Percentiles rank a stretch among this genome's conserved stretches.
Evolutionary conservation across 345 rosid genomes (phyloP).

Genomic region (Eucalyptus sideroxylon): DNA sequence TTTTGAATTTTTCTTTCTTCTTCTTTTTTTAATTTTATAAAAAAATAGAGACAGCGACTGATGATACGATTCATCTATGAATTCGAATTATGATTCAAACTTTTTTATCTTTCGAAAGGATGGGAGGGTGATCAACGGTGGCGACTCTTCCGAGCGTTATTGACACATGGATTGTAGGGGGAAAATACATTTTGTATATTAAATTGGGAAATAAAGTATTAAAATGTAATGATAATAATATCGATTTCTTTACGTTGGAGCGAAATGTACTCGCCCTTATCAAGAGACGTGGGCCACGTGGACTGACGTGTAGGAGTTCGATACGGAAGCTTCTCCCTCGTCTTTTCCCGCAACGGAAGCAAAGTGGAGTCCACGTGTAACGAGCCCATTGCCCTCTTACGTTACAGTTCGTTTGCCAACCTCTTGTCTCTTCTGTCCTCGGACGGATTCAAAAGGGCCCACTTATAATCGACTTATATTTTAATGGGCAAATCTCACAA

Average conservation of each 20-base stretch:
- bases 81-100: not conserved
- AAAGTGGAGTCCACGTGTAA: not conserved
- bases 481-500: not conserved
- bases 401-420: not conserved
- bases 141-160: not conserved
- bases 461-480: not conserved
- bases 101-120: accelerated
- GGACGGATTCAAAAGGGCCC: not conserved
- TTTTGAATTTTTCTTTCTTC: accelerated
- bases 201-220: not conserved
- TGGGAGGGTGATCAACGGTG: not conserved
- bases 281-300: not conserved
- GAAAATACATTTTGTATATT: not conserved
- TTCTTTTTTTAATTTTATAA: not conserved
- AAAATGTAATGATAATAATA: not conserved
- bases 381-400: not conserved
- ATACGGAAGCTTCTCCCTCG: not conserved
- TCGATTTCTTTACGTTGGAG: not conserved
- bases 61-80: accelerated
- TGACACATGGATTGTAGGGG: not conserved
- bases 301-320: not conserved
- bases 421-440: not conserved
- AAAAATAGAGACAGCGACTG: accelerated
- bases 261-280: not conserved
- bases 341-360: not conserved